Conservation (phyloP, 2,329 filamentous ascomycete species). For the Eurotiales sp. region DNA sequence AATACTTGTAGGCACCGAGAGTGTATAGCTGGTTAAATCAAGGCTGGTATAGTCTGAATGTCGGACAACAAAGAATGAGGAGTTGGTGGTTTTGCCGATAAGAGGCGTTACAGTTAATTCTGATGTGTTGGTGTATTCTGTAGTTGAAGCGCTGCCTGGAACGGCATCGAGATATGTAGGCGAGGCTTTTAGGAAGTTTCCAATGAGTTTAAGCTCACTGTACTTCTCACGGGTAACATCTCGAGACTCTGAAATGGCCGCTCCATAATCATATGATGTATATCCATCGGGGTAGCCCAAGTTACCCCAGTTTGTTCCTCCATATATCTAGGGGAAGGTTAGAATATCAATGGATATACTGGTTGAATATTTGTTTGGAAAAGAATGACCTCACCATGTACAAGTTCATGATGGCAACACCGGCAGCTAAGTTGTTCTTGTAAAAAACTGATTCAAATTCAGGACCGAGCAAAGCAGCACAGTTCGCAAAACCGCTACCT, state of each 20-base stretch:
- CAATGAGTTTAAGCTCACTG: constrained; percentile 71
- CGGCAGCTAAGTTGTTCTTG: constrained; percentile 68
- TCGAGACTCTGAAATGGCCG: constrained; percentile 66
- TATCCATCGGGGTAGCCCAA: constrained; percentile 65
- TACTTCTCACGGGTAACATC: constrained; percentile 70
- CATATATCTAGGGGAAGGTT: constrained; percentile 51
- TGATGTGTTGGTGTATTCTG: constrained; percentile 50
- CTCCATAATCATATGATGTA: constrained; percentile 60
- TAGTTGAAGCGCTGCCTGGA: constrained; percentile 43
- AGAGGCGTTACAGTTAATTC: constrained; percentile 61
- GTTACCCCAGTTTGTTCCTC: constrained; percentile 83
- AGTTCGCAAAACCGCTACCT: constrained; percentile 65
- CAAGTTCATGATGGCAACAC: constrained; percentile 64
- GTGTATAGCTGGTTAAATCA: constrained; percentile 57
- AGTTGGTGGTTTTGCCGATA: constrained; percentile 49
- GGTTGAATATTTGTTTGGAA: neutral
- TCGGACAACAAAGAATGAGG: constrained; percentile 63
- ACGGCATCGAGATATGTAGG: constrained; percentile 64
- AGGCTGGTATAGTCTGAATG: constrained; percentile 63
- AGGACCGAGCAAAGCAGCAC: constrained; percentile 62
- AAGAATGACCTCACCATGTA: constrained; percentile 66
- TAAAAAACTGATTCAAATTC: constrained; percentile 76
- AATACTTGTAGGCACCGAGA: constrained; percentile 51
- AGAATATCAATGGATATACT: neutral
- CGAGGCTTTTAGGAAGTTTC: constrained; percentile 70